A percentile compares a stretch with the other conserved stretches of the same genome.
These are phyloP conservation scores for Stagonosporopsis cucurbitacearum DNA, from an alignment of 2,329 filamentous ascomycete genomes.

Conservation along the genomic window DNA sequence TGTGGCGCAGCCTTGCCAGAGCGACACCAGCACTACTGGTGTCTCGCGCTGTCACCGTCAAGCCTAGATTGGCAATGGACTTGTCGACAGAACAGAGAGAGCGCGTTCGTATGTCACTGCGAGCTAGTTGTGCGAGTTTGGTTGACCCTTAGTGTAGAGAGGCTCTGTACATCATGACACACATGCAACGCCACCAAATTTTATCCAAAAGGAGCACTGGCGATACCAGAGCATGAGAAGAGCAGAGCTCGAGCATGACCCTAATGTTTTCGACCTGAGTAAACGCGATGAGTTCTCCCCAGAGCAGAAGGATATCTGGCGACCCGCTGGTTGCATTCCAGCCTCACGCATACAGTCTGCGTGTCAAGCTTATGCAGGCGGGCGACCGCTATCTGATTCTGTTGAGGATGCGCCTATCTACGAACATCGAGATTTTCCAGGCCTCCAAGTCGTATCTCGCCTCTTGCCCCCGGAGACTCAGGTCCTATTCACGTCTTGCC, in stretches of 20 bases:
- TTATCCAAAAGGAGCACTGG: conserved; percentile 46
- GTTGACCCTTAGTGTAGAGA: conserved; percentile 29
- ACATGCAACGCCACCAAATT: conserved; percentile 45
- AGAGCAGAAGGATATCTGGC: conserved; percentile 42
- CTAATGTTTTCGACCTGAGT: conserved; percentile 52
- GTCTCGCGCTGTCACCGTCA: background rate
- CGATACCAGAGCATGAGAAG: conserved; percentile 66
- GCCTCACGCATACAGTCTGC: conserved; percentile 38
- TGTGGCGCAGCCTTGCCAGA: conserved; percentile 5
- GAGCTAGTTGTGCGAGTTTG: conserved; percentile 24
- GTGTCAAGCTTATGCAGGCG: conserved; percentile 42
- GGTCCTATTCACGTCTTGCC: conserved; percentile 70
- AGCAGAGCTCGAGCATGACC: conserved; percentile 59
- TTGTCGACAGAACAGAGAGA: conserved; percentile 33
- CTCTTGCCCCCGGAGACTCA: conserved; percentile 78
- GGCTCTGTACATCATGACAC: conserved; percentile 46
- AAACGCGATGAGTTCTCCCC: conserved; percentile 39
- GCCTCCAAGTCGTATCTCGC: conserved; percentile 77
- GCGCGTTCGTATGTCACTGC: conserved; percentile 43
- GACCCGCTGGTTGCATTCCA: conserved; percentile 35
- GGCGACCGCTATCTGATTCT: conserved; percentile 26
- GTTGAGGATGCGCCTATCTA: conserved; percentile 41
- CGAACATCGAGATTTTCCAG: conserved; percentile 48
- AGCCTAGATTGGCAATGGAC: conserved; percentile 27
- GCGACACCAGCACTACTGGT: background rate